Evolutionary conservation across 345 rosid species (phyloP).

Genomic region (Gossypium mustelinum): DNA sequence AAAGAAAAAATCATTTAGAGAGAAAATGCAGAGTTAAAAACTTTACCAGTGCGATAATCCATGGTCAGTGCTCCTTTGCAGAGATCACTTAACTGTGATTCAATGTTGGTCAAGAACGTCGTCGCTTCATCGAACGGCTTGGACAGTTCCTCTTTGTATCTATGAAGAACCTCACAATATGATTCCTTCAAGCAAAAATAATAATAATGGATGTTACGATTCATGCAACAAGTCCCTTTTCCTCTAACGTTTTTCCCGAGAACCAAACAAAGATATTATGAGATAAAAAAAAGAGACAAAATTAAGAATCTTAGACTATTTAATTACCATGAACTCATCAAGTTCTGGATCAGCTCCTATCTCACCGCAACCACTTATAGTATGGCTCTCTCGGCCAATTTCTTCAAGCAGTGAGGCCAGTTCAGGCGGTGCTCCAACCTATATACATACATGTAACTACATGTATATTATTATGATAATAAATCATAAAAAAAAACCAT

Average conservation of each 20-base stretch:
- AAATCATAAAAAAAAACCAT: not conserved
- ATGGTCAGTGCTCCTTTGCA: slow-evolving; percentile 34
- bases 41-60: slow-evolving; percentile 37
- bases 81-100: slow-evolving; percentile 54
- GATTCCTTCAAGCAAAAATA: slow-evolving; percentile 35
- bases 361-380: slow-evolving; percentile 20
- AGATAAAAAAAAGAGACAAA: not conserved
- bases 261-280: not conserved
- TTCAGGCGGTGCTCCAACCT: slow-evolving; percentile 66
- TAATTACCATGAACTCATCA: slow-evolving; percentile 58
- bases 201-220: not conserved
- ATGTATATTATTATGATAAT: not conserved
- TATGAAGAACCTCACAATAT: slow-evolving; percentile 50
- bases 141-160: slow-evolving; percentile 57
- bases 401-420: slow-evolving; percentile 47
- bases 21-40: slow-evolving; percentile 3
- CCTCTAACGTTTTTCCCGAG: not conserved
- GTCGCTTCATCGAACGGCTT: slow-evolving; percentile 60
- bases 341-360: slow-evolving; percentile 65
- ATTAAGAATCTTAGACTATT: not conserved
- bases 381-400: slow-evolving; percentile 32
- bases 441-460: not conserved
- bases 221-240: not conserved
- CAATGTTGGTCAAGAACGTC: slow-evolving; percentile 49
- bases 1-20: not conserved